Percentiles rank a stretch among this genome's conserved stretches.
Evolutionary conservation across 805 yeast genomes (phyloP).

Genomic region (Barnettozyma vustinii): DNA sequence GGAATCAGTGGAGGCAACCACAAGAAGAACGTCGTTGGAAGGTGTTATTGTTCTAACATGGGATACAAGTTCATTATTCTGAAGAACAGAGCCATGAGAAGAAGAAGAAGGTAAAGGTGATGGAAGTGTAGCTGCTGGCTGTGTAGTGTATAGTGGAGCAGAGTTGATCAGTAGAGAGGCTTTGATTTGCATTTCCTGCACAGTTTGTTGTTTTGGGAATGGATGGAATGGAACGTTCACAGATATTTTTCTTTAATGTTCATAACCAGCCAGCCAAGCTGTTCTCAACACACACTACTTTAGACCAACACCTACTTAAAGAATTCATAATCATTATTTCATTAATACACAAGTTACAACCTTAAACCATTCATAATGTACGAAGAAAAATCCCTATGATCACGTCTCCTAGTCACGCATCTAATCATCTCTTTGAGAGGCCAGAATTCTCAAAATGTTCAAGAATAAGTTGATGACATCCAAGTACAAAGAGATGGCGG

Average conservation of each 20-base stretch:
- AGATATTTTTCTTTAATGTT: too few species aligned
- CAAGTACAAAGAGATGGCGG: slow-evolving; percentile 72
- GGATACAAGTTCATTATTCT: background rate
- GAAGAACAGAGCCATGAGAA: background rate
- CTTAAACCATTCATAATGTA: background rate
- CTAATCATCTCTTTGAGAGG: slow-evolving; percentile 24
- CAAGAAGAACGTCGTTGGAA: background rate
- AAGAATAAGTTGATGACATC: slow-evolving; percentile 80
- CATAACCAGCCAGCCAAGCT: background rate
- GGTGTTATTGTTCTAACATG: background rate
- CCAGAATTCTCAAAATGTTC: slow-evolving; percentile 63
- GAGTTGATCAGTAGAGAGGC: background rate
- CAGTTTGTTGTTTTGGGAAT: background rate
- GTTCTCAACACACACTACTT: too few species aligned
- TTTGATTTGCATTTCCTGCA: background rate
- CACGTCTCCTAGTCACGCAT: background rate
- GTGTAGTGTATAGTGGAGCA: background rate
- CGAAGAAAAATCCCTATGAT: background rate
- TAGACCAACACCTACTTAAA: background rate
- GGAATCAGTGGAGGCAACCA: background rate
- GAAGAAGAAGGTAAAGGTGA: background rate
- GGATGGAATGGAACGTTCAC: too few species aligned
- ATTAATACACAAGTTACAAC: background rate
- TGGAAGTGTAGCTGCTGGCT: background rate
- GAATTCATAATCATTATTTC: background rate